Conservation (phyloP, 75 land plant species). For the Cryptomeria japonica region DNA sequence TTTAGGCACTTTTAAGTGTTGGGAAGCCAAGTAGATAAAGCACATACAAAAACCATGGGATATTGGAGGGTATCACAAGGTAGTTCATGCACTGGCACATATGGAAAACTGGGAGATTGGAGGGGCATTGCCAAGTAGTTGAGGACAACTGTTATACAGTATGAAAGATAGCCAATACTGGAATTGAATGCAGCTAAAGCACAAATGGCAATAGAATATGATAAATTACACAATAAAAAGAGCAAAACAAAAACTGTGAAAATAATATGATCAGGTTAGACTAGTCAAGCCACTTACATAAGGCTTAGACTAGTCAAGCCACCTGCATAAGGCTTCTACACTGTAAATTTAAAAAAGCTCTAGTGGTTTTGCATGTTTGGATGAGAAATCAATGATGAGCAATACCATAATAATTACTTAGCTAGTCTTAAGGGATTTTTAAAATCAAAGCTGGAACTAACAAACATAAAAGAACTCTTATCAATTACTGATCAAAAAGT, state of each 20-base stretch:
- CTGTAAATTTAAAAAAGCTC: background rate
- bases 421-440: background rate
- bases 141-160: too few species aligned
- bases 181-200: background rate
- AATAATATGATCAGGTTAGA: background rate
- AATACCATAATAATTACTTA: background rate
- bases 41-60: background rate
- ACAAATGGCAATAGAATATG: background rate
- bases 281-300: background rate
- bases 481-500: too few species aligned
- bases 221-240: background rate
- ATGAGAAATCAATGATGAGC: background rate
- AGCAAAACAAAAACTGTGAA: background rate
- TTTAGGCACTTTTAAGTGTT: background rate
- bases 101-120: too few species aligned
- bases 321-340: background rate
- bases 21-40: background rate
- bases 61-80: background rate
- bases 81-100: too few species aligned
- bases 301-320: background rate
- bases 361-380: background rate
- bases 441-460: background rate
- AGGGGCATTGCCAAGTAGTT: too few species aligned
- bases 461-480: background rate
- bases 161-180: too few species aligned